Evolutionary conservation across 305 asterid genomes (phyloP).

Genomic region (Nicotiana rustica): DNA sequence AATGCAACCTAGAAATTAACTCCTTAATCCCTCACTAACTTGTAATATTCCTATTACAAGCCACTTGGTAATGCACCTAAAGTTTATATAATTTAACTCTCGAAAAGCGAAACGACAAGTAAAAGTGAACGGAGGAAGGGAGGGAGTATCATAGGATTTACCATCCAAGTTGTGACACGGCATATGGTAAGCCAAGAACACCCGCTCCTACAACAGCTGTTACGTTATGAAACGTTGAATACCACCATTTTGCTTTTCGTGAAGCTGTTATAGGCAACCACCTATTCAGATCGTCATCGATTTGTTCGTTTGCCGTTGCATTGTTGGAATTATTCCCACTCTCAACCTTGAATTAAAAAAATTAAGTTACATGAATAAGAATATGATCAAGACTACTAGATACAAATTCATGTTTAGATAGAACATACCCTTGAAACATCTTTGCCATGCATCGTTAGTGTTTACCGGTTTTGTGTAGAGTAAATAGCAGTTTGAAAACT

Average conservation of each 20-base stretch:
- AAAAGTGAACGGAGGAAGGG: too few relatives aligned
- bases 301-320: neutral
- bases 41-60: too few relatives aligned
- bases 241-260: constrained; percentile 57
- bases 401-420: neutral
- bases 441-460: neutral
- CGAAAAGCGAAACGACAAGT: too few relatives aligned
- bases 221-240: constrained; percentile 52
- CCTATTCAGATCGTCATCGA: constrained; percentile 32
- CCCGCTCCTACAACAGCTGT: constrained; percentile 37
- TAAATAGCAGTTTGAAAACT: neutral
- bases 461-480: neutral
- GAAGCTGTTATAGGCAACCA: constrained; percentile 53
- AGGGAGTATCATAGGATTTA: too few relatives aligned
- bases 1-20: too few relatives aligned
- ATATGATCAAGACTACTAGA: neutral
- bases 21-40: too few relatives aligned
- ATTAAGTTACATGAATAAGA: neutral
- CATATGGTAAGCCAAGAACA: neutral
- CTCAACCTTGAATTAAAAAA: neutral
- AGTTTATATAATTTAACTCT: too few relatives aligned
- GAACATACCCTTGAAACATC: neutral
- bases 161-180: neutral
- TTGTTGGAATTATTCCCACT: neutral
- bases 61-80: too few relatives aligned